phyloP scores from a whole-genome alignment of 306 rosid species.

The Prunus armeniaca region DNA sequence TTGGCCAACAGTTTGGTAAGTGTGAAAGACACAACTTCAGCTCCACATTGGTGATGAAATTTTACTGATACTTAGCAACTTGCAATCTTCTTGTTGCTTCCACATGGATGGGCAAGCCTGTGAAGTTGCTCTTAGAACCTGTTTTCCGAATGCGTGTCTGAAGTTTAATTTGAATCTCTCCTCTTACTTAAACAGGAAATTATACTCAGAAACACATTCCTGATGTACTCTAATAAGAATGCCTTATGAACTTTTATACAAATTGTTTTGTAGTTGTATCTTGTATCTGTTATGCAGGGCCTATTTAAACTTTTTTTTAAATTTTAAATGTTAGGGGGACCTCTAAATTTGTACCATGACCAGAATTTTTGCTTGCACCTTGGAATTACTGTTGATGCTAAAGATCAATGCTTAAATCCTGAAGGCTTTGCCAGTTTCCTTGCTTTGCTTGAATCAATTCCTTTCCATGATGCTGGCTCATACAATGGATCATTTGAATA shows the following conservation, averaged over 20 bases:
- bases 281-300: constrained; percentile 15
- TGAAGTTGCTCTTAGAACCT: neutral
- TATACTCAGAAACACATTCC: neutral
- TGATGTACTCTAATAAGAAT: neutral
- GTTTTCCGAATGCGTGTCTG: neutral
- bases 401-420: constrained; percentile 75
- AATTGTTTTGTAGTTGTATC: neutral
- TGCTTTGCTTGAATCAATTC: constrained; percentile 85
- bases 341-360: constrained; percentile 59
- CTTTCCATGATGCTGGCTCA: constrained; percentile 68
- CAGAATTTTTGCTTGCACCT: constrained; percentile 71
- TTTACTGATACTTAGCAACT: neutral
- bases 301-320: constrained; percentile 2
- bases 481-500: constrained; percentile 58
- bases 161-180: neutral
- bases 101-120: neutral
- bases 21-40: constrained; percentile 16
- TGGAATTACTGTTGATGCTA: constrained; percentile 44
- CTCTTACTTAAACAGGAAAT: neutral
- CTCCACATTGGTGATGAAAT: neutral
- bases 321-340: constrained; percentile 47
- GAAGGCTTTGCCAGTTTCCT: constrained; percentile 81
- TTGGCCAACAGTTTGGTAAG: constrained; percentile 65
- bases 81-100: neutral
- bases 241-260: neutral